Conservation (phyloP, 371 early-diverging fungal species). For the Mortierella sp. region DNA sequence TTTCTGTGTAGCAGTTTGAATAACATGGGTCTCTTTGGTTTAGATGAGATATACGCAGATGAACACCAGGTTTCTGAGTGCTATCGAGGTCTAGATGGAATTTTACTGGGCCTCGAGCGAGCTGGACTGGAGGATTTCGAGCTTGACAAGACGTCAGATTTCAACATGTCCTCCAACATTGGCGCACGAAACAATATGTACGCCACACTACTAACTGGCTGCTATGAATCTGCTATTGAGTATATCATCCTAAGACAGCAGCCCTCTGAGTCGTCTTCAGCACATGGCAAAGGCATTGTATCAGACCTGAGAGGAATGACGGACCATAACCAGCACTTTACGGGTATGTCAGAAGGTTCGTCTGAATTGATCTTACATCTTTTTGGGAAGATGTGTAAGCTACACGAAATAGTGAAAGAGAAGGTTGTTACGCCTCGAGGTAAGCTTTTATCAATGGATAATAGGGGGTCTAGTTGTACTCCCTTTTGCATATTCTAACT, state of each 20-base stretch:
- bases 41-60: constrained; percentile 33
- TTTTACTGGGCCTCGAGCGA: constrained; percentile 38
- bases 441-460: not conserved
- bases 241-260: constrained; percentile 30
- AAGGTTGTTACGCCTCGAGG: constrained; percentile 38
- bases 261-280: not conserved
- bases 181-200: constrained; percentile 67
- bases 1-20: not conserved
- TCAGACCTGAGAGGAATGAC: not conserved
- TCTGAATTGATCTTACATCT: constrained; percentile 43
- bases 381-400: constrained; percentile 53
- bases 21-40: constrained; percentile 21
- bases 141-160: constrained; percentile 67
- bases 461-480: not conserved
- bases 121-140: constrained; percentile 68
- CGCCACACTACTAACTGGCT: constrained; percentile 61
- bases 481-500: not conserved
- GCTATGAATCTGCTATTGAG: constrained; percentile 62
- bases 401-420: constrained; percentile 56
- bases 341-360: constrained; percentile 16
- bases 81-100: constrained; percentile 25
- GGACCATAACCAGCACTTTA: constrained; percentile 8
- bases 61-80: constrained; percentile 25
- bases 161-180: constrained; percentile 62
- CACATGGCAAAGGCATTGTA: constrained; percentile 29